Evolutionary conservation across 1,284 basidiomycete genomes (phyloP).

Genomic region (Malassezia psittaci): DNA sequence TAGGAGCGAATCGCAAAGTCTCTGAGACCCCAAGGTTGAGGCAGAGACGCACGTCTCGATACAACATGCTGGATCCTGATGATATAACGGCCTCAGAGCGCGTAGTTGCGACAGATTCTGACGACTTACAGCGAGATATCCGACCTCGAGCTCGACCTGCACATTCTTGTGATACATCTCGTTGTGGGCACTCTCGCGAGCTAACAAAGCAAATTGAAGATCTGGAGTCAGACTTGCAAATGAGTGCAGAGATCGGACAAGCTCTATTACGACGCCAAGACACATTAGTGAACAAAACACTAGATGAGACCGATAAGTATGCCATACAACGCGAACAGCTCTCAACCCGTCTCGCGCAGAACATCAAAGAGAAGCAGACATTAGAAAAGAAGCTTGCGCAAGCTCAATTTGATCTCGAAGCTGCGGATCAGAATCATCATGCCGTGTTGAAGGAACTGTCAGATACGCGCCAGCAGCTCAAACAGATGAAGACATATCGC

Average conservation of each 20-base stretch:
- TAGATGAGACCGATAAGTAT: conserved; percentile 44
- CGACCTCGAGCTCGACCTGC: no score
- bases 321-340: conserved; percentile 34
- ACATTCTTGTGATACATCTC: no score
- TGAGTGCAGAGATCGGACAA: conserved; percentile 68
- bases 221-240: conserved; percentile 40
- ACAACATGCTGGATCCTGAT: no score
- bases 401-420: conserved; percentile 68
- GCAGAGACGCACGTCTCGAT: no score
- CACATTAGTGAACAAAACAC: conserved; percentile 60
- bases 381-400: conserved; percentile 63
- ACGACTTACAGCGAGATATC: no score
- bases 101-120: no score
- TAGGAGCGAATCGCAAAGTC: conserved; percentile 11
- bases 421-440: conserved; percentile 68
- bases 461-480: conserved; percentile 61
- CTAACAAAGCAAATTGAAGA: conserved; percentile 31
- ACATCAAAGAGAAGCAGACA: conserved; percentile 27
- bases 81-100: no score
- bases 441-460: conserved; percentile 65
- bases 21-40: background rate
- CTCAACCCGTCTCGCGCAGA: conserved; percentile 29
- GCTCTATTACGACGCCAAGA: conserved; percentile 77
- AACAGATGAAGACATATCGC: conserved; percentile 13
- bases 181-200: no score